A percentile compares a stretch with the other conserved stretches of the same genome.
Conservation (phyloP, 495 filamentous ascomycete genomes). For the Aspergillus olivimuriae region DNA sequence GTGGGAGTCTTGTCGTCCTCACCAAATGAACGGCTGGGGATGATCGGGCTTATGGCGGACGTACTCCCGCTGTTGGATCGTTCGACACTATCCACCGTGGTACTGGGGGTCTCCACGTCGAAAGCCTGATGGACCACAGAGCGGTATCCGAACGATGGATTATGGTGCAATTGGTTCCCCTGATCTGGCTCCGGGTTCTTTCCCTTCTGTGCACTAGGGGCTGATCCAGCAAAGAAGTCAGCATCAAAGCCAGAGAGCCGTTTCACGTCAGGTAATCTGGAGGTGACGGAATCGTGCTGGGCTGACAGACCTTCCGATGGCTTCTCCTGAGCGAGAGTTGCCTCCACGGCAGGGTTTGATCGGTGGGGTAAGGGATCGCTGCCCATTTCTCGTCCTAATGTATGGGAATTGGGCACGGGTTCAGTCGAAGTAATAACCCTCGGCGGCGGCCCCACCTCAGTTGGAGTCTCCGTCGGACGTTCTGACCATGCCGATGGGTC, state of each 20-base stretch:
- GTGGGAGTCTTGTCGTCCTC: conserved; percentile 45
- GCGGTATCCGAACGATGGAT: conserved; percentile 55
- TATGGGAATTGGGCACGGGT: conserved; percentile 6
- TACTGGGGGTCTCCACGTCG: conserved; percentile 55
- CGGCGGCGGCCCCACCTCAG: conserved; percentile 6
- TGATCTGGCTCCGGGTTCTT: conserved; percentile 7
- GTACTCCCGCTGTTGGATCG: conserved; percentile 62
- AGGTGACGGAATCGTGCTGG: conserved; percentile 9
- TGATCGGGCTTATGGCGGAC: conserved; percentile 62
- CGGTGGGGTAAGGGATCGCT: conserved; percentile 1
- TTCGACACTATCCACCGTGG: conserved; percentile 39
- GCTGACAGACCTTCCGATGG: conserved; percentile 1
- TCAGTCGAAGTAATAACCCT: conserved; percentile 13
- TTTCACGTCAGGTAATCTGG: conserved; percentile 54
- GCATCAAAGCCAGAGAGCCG: conserved; percentile 60
- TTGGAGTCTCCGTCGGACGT: not conserved
- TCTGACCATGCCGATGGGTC: conserved; percentile 46
- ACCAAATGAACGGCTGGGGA: conserved; percentile 35
- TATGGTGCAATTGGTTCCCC: conserved; percentile 40
- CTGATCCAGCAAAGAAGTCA: conserved; percentile 23
- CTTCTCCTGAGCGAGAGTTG: not conserved
- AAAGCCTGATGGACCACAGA: conserved; percentile 68
- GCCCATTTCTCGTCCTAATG: not conserved
- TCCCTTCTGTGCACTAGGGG: conserved; percentile 10
- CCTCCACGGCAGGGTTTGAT: not conserved